phyloP scores from a whole-genome alignment of 2,329 filamentous ascomycete species.

The Myotisia sp. region DNA sequence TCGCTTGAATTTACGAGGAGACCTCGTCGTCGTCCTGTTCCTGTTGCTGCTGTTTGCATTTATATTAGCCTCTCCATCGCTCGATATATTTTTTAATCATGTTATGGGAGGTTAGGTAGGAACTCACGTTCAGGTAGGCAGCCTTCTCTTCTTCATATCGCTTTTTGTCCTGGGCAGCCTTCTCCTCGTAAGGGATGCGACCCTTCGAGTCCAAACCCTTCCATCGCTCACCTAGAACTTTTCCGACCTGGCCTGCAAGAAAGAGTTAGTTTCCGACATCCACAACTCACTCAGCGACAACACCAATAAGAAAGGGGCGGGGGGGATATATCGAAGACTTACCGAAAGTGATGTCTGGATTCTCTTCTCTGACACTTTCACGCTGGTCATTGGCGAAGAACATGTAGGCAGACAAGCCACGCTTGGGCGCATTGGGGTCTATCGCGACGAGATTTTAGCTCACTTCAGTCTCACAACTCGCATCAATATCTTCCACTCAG shows the following conservation, averaged over 20 bases:
- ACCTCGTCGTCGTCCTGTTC: constrained; percentile 13
- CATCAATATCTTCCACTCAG: constrained; percentile 8
- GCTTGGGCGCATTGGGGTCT: constrained; percentile 98
- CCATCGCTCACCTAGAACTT: constrained; percentile 96
- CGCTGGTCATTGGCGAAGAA: constrained; percentile 99
- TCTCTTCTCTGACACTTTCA: constrained; percentile 94
- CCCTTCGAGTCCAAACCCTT: constrained; percentile 92
- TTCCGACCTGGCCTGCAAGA: constrained; percentile 75
- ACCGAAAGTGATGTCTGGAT: constrained; percentile 95
- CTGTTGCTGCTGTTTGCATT: not conserved
- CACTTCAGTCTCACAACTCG: not conserved
- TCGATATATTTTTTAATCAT: no score
- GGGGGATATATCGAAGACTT: constrained; percentile 22
- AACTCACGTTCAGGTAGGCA: constrained; percentile 71
- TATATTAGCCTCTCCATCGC: not conserved
- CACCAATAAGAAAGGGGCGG: not conserved
- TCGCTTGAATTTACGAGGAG: constrained; percentile 6
- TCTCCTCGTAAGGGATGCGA: constrained; percentile 84
- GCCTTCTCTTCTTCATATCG: constrained; percentile 97
- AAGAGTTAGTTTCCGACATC: not conserved
- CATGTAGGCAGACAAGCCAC: constrained; percentile 99
- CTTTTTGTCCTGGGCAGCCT: constrained; percentile 97
- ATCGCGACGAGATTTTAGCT: constrained; percentile 9
- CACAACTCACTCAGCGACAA: no score
- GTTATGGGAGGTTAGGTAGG: not conserved